Conservation (phyloP, 2,329 filamentous ascomycete species). For the Helotiales sp. region DNA sequence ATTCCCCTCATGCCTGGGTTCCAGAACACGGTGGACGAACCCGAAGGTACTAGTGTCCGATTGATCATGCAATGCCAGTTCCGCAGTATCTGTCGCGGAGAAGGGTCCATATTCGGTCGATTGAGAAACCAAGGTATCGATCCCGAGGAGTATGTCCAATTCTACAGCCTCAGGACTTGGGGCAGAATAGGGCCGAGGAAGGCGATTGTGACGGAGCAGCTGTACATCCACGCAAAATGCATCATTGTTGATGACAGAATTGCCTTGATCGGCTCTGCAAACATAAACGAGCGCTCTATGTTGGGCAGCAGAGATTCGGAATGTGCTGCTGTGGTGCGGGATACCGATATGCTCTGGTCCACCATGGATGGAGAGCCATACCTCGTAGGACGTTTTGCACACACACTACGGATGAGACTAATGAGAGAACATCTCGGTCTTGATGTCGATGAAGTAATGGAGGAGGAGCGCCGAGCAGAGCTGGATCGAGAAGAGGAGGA, state of each 20-base stretch:
- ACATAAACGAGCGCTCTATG: constrained; percentile 98
- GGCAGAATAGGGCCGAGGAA: constrained; percentile 84
- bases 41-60: constrained; percentile 91
- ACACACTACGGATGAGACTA: constrained; percentile 86
- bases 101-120: constrained; percentile 87
- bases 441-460: constrained; percentile 87
- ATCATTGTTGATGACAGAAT: constrained; percentile 95
- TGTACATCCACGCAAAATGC: constrained; percentile 97
- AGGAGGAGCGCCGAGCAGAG: constrained; percentile 72
- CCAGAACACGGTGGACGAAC: constrained; percentile 91
- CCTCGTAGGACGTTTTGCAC: constrained; percentile 86
- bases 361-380: constrained; percentile 90
- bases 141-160: constrained; percentile 92
- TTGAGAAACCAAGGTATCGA: constrained; percentile 79
- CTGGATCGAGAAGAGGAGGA: constrained; percentile 53
- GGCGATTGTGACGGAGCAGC: constrained; percentile 85
- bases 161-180: constrained; percentile 91
- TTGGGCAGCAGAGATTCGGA: constrained; percentile 90
- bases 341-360: constrained; percentile 90
- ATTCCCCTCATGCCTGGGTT: constrained; percentile 98
- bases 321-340: constrained; percentile 83
- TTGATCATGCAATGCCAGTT: constrained; percentile 98
- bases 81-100: constrained; percentile 90
- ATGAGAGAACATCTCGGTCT: constrained; percentile 98
- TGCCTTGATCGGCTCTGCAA: constrained; percentile 93